A percentile compares a stretch with the other conserved stretches of the same genome.
These are phyloP conservation scores for Cerrena zonata DNA, from an alignment of 1,284 basidiomycete species.

Conservation along the genomic window DNA sequence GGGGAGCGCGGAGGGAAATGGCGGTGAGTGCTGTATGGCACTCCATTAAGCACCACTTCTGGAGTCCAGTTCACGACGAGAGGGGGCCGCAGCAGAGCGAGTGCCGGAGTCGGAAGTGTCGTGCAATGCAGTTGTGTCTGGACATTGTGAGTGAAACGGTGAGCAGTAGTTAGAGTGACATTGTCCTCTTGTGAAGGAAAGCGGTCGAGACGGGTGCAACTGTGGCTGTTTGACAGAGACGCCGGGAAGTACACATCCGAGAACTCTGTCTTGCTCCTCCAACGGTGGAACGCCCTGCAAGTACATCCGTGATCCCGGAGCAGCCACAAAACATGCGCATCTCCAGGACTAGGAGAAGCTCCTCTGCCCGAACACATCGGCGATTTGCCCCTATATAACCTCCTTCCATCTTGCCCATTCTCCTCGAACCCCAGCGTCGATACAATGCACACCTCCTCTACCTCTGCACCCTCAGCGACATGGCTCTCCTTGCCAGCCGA, in stretches of 20 bases:
- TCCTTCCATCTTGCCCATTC: constrained; percentile 5
- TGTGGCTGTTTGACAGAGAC: neutral
- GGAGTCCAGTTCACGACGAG: neutral
- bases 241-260: too few species aligned
- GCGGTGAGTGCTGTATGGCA: neutral
- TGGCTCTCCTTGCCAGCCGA: constrained; percentile 61
- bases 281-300: neutral
- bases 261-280: too few species aligned
- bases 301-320: constrained; percentile 8
- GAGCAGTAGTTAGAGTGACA: neutral
- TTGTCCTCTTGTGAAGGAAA: too few species aligned
- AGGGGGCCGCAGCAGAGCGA: neutral
- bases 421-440: constrained; percentile 5
- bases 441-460: constrained; percentile 7
- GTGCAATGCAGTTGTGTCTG: neutral
- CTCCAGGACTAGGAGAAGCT: neutral
- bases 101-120: neutral
- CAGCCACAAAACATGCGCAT: neutral
- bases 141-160: neutral
- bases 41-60: neutral
- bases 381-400: neutral
- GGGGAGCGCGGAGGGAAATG: constrained; percentile 1
- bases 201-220: too few species aligned
- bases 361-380: constrained; percentile 7
- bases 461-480: constrained; percentile 8